phyloP scores from a whole-genome alignment of 2,329 filamentous ascomycete species.

The Alternaria sp. region DNA sequence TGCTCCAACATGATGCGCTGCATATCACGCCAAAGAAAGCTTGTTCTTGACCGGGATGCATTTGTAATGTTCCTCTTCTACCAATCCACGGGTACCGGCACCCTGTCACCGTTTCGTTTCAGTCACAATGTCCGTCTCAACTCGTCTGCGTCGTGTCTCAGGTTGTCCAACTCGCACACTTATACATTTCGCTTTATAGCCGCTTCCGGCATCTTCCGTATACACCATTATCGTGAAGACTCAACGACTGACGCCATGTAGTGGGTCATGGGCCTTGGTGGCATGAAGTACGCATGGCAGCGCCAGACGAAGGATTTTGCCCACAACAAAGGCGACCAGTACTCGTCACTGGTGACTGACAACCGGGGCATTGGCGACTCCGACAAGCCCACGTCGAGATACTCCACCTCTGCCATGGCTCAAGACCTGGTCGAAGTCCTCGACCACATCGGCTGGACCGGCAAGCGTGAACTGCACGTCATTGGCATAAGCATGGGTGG shows the following conservation, averaged over 20 bases:
- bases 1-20: conserved; percentile 19
- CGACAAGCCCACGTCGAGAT: conserved; percentile 75
- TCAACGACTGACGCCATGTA: conserved; percentile 46
- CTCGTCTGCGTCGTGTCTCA: conserved; percentile 33
- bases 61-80: conserved; percentile 30
- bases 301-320: conserved; percentile 83
- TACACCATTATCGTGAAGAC: background rate
- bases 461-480: conserved; percentile 67
- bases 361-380: conserved; percentile 85
- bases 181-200: conserved; percentile 4
- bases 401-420: conserved; percentile 86
- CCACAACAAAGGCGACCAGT: conserved; percentile 69
- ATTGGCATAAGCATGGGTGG: conserved; percentile 85
- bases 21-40: conserved; percentile 15
- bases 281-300: conserved; percentile 74
- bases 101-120: conserved; percentile 44
- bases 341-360: conserved; percentile 78
- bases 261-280: conserved; percentile 83
- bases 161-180: conserved; percentile 17
- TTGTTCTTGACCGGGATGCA: conserved; percentile 2
- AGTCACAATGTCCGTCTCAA: conserved; percentile 46
- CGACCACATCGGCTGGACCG: conserved; percentile 72
- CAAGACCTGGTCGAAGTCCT: conserved; percentile 74
- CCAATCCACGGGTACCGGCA: conserved; percentile 10
- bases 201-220: conserved; percentile 1